Percentiles rank a stretch among this genome's conserved stretches.
These are phyloP conservation scores for Spizellomyces sp. DNA, from an alignment of 192 early-diverging fungal genomes.

Conservation along the genomic window DNA sequence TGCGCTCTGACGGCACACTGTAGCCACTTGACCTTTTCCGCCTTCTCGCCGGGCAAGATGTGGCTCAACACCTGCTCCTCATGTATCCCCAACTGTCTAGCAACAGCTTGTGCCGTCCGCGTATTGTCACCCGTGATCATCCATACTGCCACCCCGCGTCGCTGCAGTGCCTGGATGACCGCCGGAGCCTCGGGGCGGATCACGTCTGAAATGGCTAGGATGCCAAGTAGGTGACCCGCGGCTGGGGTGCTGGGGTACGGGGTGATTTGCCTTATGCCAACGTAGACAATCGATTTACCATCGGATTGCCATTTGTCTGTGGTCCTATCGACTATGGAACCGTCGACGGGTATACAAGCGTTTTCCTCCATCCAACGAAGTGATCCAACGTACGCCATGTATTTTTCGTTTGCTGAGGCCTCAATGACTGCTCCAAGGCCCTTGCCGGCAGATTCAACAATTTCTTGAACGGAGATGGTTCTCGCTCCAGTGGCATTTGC, in stretches of 20 bases:
- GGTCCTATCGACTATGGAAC: not conserved
- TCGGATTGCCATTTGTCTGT: slow-evolving; percentile 54
- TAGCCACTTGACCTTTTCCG: slow-evolving; percentile 59
- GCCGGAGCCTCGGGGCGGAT: slow-evolving; percentile 59
- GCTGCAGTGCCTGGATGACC: slow-evolving; percentile 52
- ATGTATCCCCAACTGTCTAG: slow-evolving; percentile 63
- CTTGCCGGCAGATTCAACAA: slow-evolving; percentile 66
- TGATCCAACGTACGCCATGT: slow-evolving; percentile 52
- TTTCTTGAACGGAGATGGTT: slow-evolving; percentile 41
- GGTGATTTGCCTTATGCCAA: slow-evolving; percentile 41
- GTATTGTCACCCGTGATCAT: slow-evolving; percentile 81
- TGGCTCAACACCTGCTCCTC: slow-evolving; percentile 57
- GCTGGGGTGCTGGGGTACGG: slow-evolving; percentile 20
- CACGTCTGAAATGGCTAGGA: slow-evolving; percentile 67
- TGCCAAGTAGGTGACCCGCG: slow-evolving; percentile 51
- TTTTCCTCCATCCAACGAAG: slow-evolving; percentile 68
- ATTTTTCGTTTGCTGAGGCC: slow-evolving; percentile 7
- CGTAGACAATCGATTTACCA: slow-evolving; percentile 61
- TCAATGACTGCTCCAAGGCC: slow-evolving; percentile 52
- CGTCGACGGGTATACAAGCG: slow-evolving; percentile 4
- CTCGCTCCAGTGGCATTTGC: not conserved
- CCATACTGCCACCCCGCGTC: slow-evolving; percentile 66
- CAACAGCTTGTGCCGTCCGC: slow-evolving; percentile 65
- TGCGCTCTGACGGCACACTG: slow-evolving; percentile 37
- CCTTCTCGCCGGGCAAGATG: slow-evolving; percentile 76